Percentiles rank a stretch among this genome's conserved stretches.
phyloP scores from a whole-genome alignment of 495 filamentous ascomycete genomes.

The Lasiosphaeris hirsuta region DNA sequence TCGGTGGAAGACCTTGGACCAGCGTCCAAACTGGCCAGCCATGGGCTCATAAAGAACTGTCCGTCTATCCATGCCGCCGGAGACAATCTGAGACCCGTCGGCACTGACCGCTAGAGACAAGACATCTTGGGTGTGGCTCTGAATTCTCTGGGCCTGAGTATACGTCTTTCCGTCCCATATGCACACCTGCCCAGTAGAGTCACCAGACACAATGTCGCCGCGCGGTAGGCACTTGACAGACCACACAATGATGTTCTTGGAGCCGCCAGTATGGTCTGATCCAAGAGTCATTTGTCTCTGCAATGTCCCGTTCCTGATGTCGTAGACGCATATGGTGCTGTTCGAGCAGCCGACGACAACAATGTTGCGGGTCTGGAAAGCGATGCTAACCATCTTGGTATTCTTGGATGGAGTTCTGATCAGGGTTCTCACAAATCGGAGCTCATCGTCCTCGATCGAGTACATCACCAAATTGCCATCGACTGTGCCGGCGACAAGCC shows the following conservation, averaged over 20 bases:
- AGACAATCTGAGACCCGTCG: constrained; percentile 82
- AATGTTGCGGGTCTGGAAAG: constrained; percentile 77
- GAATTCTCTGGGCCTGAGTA: constrained; percentile 76
- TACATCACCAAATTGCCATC: constrained; percentile 86
- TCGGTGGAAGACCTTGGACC: constrained; percentile 79
- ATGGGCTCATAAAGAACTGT: constrained; percentile 74
- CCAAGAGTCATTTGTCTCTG: constrained; percentile 82
- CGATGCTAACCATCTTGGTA: constrained; percentile 80
- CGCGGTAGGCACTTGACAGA: constrained; percentile 80
- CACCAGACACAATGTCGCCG: constrained; percentile 88
- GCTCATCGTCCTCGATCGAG: constrained; percentile 75
- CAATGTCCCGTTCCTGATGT: constrained; percentile 71
- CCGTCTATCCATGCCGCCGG: constrained; percentile 84
- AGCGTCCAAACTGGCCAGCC: constrained; percentile 58
- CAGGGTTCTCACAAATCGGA: constrained; percentile 68
- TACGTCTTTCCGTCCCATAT: constrained; percentile 94
- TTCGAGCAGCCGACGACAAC: constrained; percentile 90
- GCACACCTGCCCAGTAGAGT: constrained; percentile 86
- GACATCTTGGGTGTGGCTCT: constrained; percentile 85
- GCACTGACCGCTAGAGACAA: constrained; percentile 74
- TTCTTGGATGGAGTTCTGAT: constrained; percentile 72
- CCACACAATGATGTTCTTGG: constrained; percentile 88
- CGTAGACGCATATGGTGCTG: constrained; percentile 85
- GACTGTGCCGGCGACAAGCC: constrained; percentile 83
- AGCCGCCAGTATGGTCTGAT: constrained; percentile 66